Base-by-base conservation (phyloP, 2,329 filamentous ascomycete species). In the Sclerotinia spermophila region DNA sequence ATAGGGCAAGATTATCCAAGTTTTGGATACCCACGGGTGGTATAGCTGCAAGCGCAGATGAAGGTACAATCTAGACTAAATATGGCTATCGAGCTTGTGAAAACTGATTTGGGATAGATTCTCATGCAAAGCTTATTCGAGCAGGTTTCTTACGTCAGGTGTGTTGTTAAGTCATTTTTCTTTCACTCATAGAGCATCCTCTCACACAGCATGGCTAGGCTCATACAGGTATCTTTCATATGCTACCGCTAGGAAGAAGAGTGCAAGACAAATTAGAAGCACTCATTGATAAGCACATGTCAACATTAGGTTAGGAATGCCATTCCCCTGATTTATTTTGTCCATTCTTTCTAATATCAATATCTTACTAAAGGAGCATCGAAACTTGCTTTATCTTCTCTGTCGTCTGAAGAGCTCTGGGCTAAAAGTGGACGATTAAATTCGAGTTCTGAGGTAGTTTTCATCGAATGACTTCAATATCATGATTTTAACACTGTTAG, bases 231-330 rank as follows among this genome's bases (percentile, higher is more conserved):
- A 89, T 98, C 48, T 99, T 97, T 77, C 96, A 99, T 78, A 86
- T 97, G 78, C 85, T 99, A 1, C 96, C 96, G 0, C 82, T 99
- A 0, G 96, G 96, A 0, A 85, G 93, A 42, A 87, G 93, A 40
- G 93, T 98, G 0, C 94, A 97, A 77, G 87, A 93, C 67, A 99
- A 98, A 80, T 83, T 98, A 42, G 94, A 97, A 78, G 82, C 82
- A 17, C 82, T 98, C 17, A 91, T 99, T 75, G 94, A 97, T 79
- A 92, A 91, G 78, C 89, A 97, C 79, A 99, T 99, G 96, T 84
- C 84, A 67, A 86, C 85, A 45, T 81, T 96, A 75, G 90, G 91
- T 91, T 80, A 72, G 78, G 33, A 56, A 69, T 38, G 59, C 74
- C 65, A 69, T n/a, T 58, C 72, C 30, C 64, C 48, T 6, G 30